Conservation (phyloP, 2,329 filamentous ascomycete genomes). For the Amauroascus verrucosus region DNA sequence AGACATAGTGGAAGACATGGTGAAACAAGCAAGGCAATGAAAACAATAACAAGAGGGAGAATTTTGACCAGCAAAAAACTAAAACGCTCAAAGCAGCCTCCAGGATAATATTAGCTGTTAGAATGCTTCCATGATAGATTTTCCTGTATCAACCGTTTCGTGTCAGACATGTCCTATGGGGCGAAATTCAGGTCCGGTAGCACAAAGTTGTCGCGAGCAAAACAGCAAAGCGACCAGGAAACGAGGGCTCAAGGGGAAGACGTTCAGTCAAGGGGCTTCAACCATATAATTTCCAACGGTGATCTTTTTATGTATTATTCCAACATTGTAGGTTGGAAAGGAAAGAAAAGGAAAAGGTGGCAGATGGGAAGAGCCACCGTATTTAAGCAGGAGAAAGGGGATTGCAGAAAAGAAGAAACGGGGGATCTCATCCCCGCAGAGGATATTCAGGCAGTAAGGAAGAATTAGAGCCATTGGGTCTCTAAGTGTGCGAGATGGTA, state of each 20-base stretch:
- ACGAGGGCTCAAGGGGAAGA: not conserved
- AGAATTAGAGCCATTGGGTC: not conserved
- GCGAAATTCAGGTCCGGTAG: conserved; percentile 5
- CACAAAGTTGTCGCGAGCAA: conserved; percentile 9
- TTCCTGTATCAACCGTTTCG: conserved; percentile 13
- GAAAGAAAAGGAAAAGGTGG: not conserved
- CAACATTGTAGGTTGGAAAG: not conserved
- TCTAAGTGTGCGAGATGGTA: not conserved
- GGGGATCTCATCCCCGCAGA: not conserved
- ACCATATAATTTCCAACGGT: conserved; percentile 10
- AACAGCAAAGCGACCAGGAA: not conserved
- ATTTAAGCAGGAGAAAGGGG: not conserved
- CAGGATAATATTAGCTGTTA: conserved; percentile 5
- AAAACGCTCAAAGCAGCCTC: not conserved
- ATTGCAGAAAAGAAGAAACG: not conserved
- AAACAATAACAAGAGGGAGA: not conserved
- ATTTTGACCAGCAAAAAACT: conserved; percentile 5
- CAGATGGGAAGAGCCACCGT: not conserved
- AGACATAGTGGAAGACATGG: conserved; percentile 21
- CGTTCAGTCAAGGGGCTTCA: conserved; percentile 6
- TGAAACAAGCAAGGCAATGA: conserved; percentile 10
- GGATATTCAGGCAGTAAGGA: conserved; percentile 7
- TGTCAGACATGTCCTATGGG: conserved; percentile 17
- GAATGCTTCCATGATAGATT: conserved; percentile 13
- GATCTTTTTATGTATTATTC: not conserved